A percentile compares a stretch with the other conserved stretches of the same genome.
phyloP scores from a whole-genome alignment of 129 eudicot genomes.

The Oenanthe sinensis region DNA sequence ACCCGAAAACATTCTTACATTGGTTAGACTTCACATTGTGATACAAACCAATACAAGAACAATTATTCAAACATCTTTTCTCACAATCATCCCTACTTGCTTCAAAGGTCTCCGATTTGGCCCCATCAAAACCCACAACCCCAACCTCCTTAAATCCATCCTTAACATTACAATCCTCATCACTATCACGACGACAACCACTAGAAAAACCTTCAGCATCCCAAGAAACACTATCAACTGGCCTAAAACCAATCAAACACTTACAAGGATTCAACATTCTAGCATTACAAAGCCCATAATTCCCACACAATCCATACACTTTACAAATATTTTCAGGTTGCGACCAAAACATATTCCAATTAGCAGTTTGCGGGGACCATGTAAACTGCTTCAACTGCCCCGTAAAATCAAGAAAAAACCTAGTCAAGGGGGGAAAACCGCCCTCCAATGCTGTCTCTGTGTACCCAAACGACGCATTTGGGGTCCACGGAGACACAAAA shows the following conservation, averaged over 20 bases:
- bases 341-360: constrained; percentile 82
- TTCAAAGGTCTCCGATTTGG: constrained; percentile 22
- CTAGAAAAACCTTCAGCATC: constrained; percentile 51
- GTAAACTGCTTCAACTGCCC: constrained; percentile 69
- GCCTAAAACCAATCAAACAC: constrained; percentile 51
- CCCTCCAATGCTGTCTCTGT: constrained; percentile 40
- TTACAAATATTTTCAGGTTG: constrained; percentile 59
- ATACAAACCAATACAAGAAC: constrained; percentile 58
- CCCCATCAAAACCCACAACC: constrained; percentile 40
- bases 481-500: constrained; percentile 50
- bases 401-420: constrained; percentile 43
- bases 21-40: constrained; percentile 33
- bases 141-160: constrained; percentile 62
- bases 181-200: constrained; percentile 48
- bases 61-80: constrained; percentile 47
- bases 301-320: constrained; percentile 65
- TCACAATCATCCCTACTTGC: constrained; percentile 49
- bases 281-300: constrained; percentile 50
- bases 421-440: constrained; percentile 48
- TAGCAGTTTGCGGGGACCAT: constrained; percentile 65
- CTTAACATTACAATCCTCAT: constrained; percentile 19
- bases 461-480: constrained; percentile 71
- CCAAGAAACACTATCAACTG: constrained; percentile 44
- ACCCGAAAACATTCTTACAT: constrained; percentile 61
- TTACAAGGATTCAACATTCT: constrained; percentile 36